A percentile compares a stretch with the other conserved stretches of the same genome.
These are phyloP conservation scores for Helianthus annuus DNA, from an alignment of 129 eudicot genomes.

Conservation along the genomic window DNA sequence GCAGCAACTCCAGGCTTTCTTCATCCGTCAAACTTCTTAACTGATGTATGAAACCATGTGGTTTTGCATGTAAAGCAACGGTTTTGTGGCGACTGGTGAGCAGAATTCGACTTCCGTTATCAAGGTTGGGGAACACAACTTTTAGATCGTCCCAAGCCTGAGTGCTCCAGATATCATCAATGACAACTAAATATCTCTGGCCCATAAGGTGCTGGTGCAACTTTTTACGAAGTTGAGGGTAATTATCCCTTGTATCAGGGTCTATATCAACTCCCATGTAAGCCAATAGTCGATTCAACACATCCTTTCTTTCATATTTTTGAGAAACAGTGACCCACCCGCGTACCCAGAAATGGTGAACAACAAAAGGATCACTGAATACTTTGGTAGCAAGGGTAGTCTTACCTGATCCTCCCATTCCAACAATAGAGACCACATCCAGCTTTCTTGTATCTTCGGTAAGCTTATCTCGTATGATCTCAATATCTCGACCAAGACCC, in stretches of 20 bases:
- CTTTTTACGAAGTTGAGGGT: background rate
- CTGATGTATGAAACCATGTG: background rate
- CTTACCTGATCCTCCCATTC: too few relatives aligned
- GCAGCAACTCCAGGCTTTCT: conserved; percentile 22
- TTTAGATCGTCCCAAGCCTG: conserved; percentile 30
- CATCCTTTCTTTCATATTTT: too few relatives aligned
- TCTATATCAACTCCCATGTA: too few relatives aligned
- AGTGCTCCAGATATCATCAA: conserved; percentile 40
- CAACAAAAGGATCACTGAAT: too few relatives aligned
- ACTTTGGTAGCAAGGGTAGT: too few relatives aligned
- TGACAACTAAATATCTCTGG: conserved; percentile 33
- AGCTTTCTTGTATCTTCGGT: too few relatives aligned
- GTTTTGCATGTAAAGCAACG: conserved; percentile 18
- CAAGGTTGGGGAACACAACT: conserved; percentile 14
- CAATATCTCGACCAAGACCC: too few relatives aligned
- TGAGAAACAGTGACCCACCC: background rate
- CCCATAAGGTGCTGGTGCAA: conserved; percentile 12
- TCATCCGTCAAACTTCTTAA: conserved; percentile 9
- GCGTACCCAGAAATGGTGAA: too few relatives aligned
- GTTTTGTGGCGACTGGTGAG: conserved; percentile 23
- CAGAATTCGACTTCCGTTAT: conserved; percentile 27
- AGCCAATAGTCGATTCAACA: too few relatives aligned
- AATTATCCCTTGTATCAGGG: too few relatives aligned
- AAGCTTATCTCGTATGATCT: too few relatives aligned
- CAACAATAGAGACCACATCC: too few relatives aligned